Evolutionary conservation across 495 filamentous ascomycete genomes (phyloP), one percentile per base, ranked within the genome.

Genomic region (Aspergillus indologenus): DNA sequence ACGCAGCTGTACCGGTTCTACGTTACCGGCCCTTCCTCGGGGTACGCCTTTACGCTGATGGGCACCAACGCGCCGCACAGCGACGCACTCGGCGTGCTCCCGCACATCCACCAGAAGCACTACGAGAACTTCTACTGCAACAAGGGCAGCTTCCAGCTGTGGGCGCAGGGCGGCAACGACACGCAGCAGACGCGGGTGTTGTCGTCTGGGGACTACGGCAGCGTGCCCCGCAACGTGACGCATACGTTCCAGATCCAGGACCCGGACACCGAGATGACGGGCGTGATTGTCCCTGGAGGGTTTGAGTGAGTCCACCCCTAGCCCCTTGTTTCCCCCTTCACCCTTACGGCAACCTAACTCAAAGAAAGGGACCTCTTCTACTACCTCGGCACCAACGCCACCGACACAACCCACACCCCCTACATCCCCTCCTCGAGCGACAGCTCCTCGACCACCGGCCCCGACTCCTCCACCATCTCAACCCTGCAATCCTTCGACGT

Each of bases 191-290:
- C 68, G 3, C 69, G 76, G 15, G 45, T 79, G 0, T 53, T 80
- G 17, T 66, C 65, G 0, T 65, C 65, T 20, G 75, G 77, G 8
- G 77, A 79, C 45, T 75, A 73, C 57, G 75, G 76, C 14, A 69
- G 74, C 0, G 73, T 78, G 0, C 61, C 69, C 0, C 61, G 65
- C 21, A 74, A 78, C 57, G 76, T 76, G 6, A 78, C 74, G 5
- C 77, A 79, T 53, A 80, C 75, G 2, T 79, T 79, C 56, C 71
- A 75, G 48, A 71, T 78, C 40, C 52, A 77, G 5, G 77, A 80
- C 29, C 71, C 75, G 11, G 75, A 80, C 52, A 76, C 73, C 1
- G 72, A 78, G 62, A 71, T 80, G 67, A 65, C 70, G 9, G 76
- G 76, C 0, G 69, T 78, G 0, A 68, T 80, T 31, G 64, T 67